Percentiles rank a stretch among this genome's conserved stretches.
phyloP scores from a whole-genome alignment of 805 yeast genomes.

The Candida sakaeoensis region DNA sequence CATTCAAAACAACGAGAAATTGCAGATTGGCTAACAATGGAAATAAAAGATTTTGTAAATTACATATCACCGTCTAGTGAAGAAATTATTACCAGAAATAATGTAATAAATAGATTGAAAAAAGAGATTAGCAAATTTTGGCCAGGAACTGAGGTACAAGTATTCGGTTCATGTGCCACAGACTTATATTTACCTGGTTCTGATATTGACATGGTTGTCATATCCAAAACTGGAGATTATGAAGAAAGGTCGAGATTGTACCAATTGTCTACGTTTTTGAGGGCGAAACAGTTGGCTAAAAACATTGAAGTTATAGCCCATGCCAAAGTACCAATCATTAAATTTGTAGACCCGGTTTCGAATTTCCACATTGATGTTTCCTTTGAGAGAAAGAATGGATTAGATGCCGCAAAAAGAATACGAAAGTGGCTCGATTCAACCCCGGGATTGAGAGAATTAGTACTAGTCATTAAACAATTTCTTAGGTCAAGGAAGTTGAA shows the following conservation, averaged over 20 bases:
- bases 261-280: conserved; percentile 66
- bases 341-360: conserved; percentile 72
- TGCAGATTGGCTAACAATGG: conserved; percentile 83
- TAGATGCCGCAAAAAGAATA: conserved; percentile 76
- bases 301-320: conserved; percentile 81
- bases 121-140: conserved; percentile 53
- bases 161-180: conserved; percentile 93
- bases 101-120: conserved; percentile 59
- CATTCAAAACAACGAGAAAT: conserved; percentile 74
- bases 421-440: conserved; percentile 67
- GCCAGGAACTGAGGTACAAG: conserved; percentile 76
- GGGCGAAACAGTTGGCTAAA: conserved; percentile 58
- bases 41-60: conserved; percentile 77
- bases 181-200: conserved; percentile 92
- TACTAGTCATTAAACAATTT: conserved; percentile 80
- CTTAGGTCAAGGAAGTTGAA: conserved; percentile 72
- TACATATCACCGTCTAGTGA: conserved; percentile 80
- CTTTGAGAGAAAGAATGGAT: conserved; percentile 79
- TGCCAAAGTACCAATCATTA: conserved; percentile 92
- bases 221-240: conserved; percentile 55
- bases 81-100: conserved; percentile 67
- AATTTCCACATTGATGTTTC: conserved; percentile 83
- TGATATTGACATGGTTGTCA: conserved; percentile 89
- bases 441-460: conserved; percentile 81
- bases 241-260: conserved; percentile 66